Base-by-base conservation (phyloP, 2,329 filamentous ascomycete species). In the Monosporascus sp. region DNA sequence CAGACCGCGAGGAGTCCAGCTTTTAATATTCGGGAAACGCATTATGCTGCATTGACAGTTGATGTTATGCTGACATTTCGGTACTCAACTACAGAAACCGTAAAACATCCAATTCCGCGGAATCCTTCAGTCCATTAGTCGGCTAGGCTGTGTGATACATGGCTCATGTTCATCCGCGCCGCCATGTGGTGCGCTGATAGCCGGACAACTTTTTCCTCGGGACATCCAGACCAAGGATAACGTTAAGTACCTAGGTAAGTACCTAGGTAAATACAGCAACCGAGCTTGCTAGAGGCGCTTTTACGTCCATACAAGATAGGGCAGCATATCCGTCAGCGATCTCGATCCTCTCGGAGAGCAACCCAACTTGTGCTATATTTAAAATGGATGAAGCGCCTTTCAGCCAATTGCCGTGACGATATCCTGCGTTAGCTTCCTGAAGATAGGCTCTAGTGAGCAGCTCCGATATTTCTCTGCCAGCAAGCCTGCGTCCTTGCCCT, bases 401-500 rank as follows among this genome's bases (percentile, higher is more conserved):
- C 59, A 67, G 60, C 65, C 62, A 51, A 64, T 60, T 58, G 67
- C 63, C 63, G 66, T 64, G 58, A 79, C 66, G 26, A 85, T 71
- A 51, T 77, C 75, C 57, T 73, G 72, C 8, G 84, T 82, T 59
- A 93, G 87, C 6, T 72, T 76, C 60, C 78, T 75, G 65, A 93
- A 92, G 8, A 92, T 73, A 49, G 84, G 82, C 55, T 76, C 82
- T 38, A 93, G 72, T 37, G 86, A 89, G 68, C 89, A 93, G 57
- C 78, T 75, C 59, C 77, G 77, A 68, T 93, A 93, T 69, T 91
- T 91, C 51, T 87, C 79, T 38, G 87, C 85, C 61, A 93, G 68
- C 11, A 76, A 63, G 18, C 68, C 74, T 7, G 71, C 65, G 43
- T 75, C 72, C 63, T 67, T 74, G 48, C 47, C 67, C 51, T 59